phyloP scores from a whole-genome alignment of 192 early-diverging fungal genomes.

The Gorgonomyces haynaldii region DNA sequence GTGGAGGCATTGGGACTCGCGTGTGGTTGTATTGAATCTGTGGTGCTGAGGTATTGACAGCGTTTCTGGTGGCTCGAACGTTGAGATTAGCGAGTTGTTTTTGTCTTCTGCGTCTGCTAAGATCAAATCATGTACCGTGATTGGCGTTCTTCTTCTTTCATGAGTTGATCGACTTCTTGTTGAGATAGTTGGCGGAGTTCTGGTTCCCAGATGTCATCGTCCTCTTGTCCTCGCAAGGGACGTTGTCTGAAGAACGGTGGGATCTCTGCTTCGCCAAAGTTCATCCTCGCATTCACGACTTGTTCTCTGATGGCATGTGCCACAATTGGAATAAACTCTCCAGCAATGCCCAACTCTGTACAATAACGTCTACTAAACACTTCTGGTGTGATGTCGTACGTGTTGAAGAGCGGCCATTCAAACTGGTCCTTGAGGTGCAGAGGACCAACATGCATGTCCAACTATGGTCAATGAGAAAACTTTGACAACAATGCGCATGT shows the following conservation, averaged over 20 bases:
- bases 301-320: conserved; percentile 67
- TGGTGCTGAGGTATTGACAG: too few relatives aligned
- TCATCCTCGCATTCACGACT: conserved; percentile 27
- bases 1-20: too few relatives aligned
- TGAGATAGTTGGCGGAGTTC: conserved; percentile 19
- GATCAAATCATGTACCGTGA: too few relatives aligned
- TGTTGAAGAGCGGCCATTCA: conserved; percentile 74
- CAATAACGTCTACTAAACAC: conserved; percentile 56
- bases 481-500: conserved; percentile 27
- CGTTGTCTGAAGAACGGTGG: conserved; percentile 7
- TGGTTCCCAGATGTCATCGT: conserved; percentile 29
- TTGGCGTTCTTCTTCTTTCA: conserved; percentile 24
- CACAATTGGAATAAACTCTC: conserved; percentile 67
- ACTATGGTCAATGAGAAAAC: conserved; percentile 19
- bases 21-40: too few relatives aligned
- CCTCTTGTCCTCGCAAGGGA: not conserved
- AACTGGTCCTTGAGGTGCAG: conserved; percentile 74
- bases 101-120: too few relatives aligned
- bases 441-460: conserved; percentile 76
- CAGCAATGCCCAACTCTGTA: conserved; percentile 64
- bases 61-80: too few relatives aligned
- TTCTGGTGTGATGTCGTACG: conserved; percentile 40
- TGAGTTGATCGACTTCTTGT: conserved; percentile 16
- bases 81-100: too few relatives aligned
- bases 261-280: conserved; percentile 23